Evolutionary conservation across 2,329 filamentous ascomycete genomes (phyloP), one percentile per base, ranked within the genome.

Genomic region (Conoideocrella luteorostrata): DNA sequence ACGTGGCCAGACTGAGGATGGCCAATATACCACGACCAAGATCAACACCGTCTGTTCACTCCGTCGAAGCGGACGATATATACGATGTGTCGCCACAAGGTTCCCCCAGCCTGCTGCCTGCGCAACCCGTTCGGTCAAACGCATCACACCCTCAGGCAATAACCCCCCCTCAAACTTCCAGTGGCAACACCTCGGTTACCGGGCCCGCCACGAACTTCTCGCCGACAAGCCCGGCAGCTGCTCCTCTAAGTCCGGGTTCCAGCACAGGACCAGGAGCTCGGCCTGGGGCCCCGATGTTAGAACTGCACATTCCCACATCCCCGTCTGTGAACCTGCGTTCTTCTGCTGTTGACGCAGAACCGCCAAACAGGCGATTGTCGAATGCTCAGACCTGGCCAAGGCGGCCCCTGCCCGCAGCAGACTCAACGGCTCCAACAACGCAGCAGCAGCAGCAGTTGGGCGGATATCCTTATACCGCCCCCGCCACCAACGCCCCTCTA

Each of bases 331-430:
- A 28, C 26, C 2, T 12, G 13, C 47, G 45, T n/a, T 9, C 46
- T 26, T 9, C 47, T 17, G 39, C 39, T n/a, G 39, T 43, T 20
- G 47, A 41, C n/a, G 30, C 39, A 5, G 56, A 50, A 39, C 43
- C 56, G 24, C 50, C 48, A 45, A 45, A 43, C 28, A 60, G 54
- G 47, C 56, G 60, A 15, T 37, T 63, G 22, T 64, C 63, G 15
- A 66, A 62, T 44, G 52, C 56, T 11, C 61, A 59, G 49, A 76
- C 73, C 7, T 78, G 75, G 74, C 73, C 75, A 20, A 63, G 60
- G 15, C 56, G 51, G 17, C 56, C 59, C 12, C 44, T 54, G 15
- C 43, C 54, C 12, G 55, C 59, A 18, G 43, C 49, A 39, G 48
- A 54, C 15, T 47, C 53, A 15, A 18, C 13, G 11, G 9, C 10